phyloP scores from a whole-genome alignment of 306 rosid genomes.

The Ammopiptanthus mongolicus region DNA sequence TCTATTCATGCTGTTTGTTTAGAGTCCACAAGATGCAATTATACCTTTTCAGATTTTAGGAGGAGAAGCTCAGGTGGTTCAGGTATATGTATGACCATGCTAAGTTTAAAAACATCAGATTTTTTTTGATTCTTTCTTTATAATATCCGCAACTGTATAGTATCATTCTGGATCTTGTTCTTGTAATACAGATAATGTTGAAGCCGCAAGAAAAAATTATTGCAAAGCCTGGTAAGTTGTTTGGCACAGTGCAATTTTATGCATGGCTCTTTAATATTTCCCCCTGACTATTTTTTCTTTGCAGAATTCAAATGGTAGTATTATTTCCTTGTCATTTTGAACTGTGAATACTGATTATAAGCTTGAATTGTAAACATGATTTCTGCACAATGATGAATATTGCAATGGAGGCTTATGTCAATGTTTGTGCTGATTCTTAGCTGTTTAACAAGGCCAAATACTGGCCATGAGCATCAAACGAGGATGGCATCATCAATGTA shows the following conservation, averaged over 20 bases:
- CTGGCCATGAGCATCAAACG: background rate
- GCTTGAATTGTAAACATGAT: slow-evolving; percentile 11
- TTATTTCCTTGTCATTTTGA: slow-evolving; percentile 1
- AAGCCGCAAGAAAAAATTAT: slow-evolving; percentile 82
- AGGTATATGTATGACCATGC: slow-evolving; percentile 48
- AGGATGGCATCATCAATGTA: slow-evolving; percentile 5
- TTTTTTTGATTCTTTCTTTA: background rate
- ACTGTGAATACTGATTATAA: background rate
- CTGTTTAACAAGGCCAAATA: slow-evolving; percentile 5
- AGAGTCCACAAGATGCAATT: slow-evolving; percentile 92
- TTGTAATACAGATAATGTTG: slow-evolving; percentile 73
- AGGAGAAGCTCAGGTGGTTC: slow-evolving; percentile 96
- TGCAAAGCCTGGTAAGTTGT: slow-evolving; percentile 86
- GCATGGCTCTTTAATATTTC: background rate
- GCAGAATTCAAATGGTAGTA: background rate
- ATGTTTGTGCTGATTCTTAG: background rate
- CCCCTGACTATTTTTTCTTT: background rate
- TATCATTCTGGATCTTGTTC: slow-evolving; percentile 3
- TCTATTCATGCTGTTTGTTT: slow-evolving; percentile 24
- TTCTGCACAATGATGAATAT: slow-evolving; percentile 2
- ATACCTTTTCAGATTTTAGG: slow-evolving; percentile 96
- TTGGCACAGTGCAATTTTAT: background rate
- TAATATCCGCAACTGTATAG: background rate
- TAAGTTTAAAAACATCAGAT: background rate
- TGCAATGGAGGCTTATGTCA: slow-evolving; percentile 1